Evolutionary conservation across 805 yeast genomes (phyloP).

Genomic region (Saturnispora hagleri): DNA sequence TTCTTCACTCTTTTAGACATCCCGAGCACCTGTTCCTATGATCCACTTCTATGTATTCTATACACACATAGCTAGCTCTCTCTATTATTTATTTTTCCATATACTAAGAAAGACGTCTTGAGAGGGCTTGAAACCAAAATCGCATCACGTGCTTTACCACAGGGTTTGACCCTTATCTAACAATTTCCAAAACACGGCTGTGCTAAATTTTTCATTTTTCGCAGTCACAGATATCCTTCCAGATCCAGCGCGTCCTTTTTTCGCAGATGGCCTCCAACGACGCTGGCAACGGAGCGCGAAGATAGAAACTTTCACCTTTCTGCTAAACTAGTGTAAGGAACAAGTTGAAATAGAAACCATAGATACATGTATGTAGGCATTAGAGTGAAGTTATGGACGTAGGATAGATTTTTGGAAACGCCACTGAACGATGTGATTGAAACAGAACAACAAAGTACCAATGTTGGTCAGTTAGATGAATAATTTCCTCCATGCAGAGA

Average conservation of each 20-base stretch:
- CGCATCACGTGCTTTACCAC: conserved; percentile 1
- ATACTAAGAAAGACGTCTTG: background rate
- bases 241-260: background rate
- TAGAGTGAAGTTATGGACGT: background rate
- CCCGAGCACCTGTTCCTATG: background rate
- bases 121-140: background rate
- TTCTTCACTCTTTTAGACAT: conserved; percentile 48
- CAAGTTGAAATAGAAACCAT: background rate
- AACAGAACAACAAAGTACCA: no score
- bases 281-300: background rate
- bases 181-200: background rate
- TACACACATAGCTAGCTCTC: background rate
- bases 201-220: background rate
- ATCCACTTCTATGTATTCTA: no score
- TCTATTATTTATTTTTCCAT: background rate
- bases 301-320: background rate
- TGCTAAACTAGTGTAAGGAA: background rate
- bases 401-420: background rate
- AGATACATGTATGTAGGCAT: background rate
- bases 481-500: no score
- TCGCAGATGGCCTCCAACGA: background rate
- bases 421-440: no score
- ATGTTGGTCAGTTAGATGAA: no score
- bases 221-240: background rate
- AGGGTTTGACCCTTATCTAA: background rate